Percentiles rank a stretch among this genome's conserved stretches.
Conservation (phyloP, 176 grass and related monocot genomes). For the Paspalum vaginatum region DNA sequence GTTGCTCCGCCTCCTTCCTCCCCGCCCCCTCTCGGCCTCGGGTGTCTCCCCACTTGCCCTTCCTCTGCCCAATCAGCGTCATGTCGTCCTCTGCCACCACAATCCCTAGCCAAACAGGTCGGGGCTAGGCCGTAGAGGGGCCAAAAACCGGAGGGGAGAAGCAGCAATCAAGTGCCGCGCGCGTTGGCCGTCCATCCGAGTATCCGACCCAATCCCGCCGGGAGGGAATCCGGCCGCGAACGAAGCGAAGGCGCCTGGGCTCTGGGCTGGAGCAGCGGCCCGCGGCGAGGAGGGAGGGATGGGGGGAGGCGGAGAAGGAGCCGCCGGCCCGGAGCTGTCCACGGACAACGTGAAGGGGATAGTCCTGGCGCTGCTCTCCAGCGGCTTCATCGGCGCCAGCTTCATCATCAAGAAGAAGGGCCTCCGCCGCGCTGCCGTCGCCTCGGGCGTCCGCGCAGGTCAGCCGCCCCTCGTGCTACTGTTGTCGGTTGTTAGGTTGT, state of each 20-base stretch:
- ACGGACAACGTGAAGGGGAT: constrained; percentile 90
- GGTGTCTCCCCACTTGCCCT: background rate
- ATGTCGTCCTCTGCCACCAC: background rate
- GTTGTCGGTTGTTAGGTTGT: no score
- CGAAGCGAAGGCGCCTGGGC: background rate
- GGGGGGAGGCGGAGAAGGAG: background rate
- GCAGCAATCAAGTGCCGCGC: background rate
- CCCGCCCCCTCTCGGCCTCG: background rate
- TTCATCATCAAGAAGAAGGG: constrained; percentile 99
- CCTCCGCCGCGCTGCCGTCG: constrained; percentile 74
- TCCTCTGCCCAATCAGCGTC: constrained; percentile 15
- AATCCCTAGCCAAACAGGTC: constrained; percentile 24
- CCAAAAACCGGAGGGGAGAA: background rate
- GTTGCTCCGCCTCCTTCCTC: background rate
- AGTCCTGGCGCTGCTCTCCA: constrained; percentile 77
- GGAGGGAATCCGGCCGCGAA: background rate
- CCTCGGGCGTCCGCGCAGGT: constrained; percentile 92
- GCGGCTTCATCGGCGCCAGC: constrained; percentile 93
- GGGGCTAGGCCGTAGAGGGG: background rate
- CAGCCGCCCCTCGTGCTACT: background rate
- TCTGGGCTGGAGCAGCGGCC: constrained; percentile 1
- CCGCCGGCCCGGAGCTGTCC: constrained; percentile 55
- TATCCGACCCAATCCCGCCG: background rate
- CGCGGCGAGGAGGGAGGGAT: background rate
- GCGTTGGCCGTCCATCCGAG: background rate